phyloP scores from a whole-genome alignment of 139 green algal species.

The Chlamydomonas applanata region DNA sequence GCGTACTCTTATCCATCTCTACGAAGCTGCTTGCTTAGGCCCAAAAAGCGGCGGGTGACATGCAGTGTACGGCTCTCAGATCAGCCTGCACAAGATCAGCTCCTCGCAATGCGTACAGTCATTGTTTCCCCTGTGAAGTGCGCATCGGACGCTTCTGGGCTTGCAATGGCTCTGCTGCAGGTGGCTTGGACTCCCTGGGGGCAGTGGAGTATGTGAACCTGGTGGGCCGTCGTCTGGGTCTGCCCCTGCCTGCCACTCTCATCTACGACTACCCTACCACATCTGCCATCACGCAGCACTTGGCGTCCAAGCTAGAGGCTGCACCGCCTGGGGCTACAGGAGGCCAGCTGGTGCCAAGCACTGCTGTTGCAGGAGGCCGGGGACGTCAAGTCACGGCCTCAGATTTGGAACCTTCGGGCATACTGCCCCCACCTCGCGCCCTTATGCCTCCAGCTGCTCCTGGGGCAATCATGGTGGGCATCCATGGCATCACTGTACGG shows the following conservation, averaged over 20 bases:
- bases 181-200: constrained; percentile 78
- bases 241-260: constrained; percentile 49
- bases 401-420: not conserved
- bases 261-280: constrained; percentile 85
- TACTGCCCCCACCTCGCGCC: not conserved
- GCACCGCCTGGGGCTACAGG: not conserved
- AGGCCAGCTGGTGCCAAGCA: not conserved
- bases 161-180: constrained; percentile 21
- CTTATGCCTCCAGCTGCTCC: too few relatives aligned
- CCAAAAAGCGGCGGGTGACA: too few relatives aligned
- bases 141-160: too few relatives aligned
- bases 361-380: not conserved
- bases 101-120: too few relatives aligned
- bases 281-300: constrained; percentile 39
- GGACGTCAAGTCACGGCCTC: not conserved
- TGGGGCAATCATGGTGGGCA: not conserved
- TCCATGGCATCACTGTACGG: not conserved
- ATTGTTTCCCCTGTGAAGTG: too few relatives aligned
- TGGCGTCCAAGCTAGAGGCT: constrained; percentile 29
- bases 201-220: constrained; percentile 78
- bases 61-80: too few relatives aligned
- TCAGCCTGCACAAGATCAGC: too few relatives aligned
- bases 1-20: too few relatives aligned
- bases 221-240: constrained; percentile 40
- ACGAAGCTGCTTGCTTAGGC: too few relatives aligned